These are phyloP conservation scores for thale cress (Arabidopsis thaliana) DNA, from an alignment of 345 rosid genomes.

Conservation along the genomic window TAIR10.1 NC_003076.8:21263001-21263500, in stretches of 20 bases:
- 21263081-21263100: constrained; percentile 1
- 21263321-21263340: neutral
- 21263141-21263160: constrained; percentile 6
- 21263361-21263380: too few relatives aligned
- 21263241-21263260: too few relatives aligned
- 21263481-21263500: too few relatives aligned
- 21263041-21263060: constrained; percentile 85
- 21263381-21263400: neutral
- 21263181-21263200: constrained; percentile 4
- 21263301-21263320: neutral
- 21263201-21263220: neutral
- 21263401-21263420: neutral
- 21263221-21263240: neutral
- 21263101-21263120: constrained; percentile 35
- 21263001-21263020: constrained; percentile 66
- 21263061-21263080: constrained; percentile 5
- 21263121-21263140: neutral
- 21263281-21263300: too few relatives aligned
- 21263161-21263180: neutral
- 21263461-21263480: neutral
- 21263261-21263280: too few relatives aligned
- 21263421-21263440: neutral
- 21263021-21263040: constrained; percentile 74
- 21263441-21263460: neutral
- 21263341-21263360: neutral